Conservation (phyloP, 2,329 filamentous ascomycete genomes). For the Colletotrichum liaoningense region DNA sequence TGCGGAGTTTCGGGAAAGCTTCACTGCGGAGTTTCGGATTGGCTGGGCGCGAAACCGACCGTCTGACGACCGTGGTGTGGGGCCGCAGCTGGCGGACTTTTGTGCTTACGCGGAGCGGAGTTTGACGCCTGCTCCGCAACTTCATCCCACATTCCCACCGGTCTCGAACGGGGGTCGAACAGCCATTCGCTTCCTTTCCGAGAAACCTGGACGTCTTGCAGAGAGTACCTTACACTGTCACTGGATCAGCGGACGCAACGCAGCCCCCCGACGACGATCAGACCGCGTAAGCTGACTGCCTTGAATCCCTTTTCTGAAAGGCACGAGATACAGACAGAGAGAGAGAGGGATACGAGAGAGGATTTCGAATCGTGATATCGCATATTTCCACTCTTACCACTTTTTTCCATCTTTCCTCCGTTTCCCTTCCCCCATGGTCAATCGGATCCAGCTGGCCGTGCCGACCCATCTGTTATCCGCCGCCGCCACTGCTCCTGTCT, state of each 20-base stretch:
- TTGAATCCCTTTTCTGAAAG: neutral
- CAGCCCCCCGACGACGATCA: neutral
- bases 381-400: neutral
- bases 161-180: neutral
- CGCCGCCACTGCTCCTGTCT: neutral
- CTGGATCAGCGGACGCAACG: neutral
- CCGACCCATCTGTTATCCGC: neutral
- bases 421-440: neutral
- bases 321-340: neutral
- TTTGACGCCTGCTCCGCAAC: slow-evolving; percentile 20
- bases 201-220: neutral
- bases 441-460: neutral
- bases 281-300: neutral
- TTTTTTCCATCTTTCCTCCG: neutral
- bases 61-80: slow-evolving; percentile 1
- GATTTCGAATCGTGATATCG: neutral
- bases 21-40: slow-evolving; percentile 23
- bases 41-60: slow-evolving; percentile 5
- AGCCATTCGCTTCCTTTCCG: too few species aligned
- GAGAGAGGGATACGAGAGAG: neutral
- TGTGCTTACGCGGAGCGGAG: slow-evolving; percentile 18
- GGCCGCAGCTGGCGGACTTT: slow-evolving; percentile 32
- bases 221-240: neutral
- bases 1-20: slow-evolving; percentile 3
- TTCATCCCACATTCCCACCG: slow-evolving; percentile 2